Evolutionary conservation across 2,329 filamentous ascomycete genomes (phyloP).

Genomic region (Aspergillus chevalieri): DNA sequence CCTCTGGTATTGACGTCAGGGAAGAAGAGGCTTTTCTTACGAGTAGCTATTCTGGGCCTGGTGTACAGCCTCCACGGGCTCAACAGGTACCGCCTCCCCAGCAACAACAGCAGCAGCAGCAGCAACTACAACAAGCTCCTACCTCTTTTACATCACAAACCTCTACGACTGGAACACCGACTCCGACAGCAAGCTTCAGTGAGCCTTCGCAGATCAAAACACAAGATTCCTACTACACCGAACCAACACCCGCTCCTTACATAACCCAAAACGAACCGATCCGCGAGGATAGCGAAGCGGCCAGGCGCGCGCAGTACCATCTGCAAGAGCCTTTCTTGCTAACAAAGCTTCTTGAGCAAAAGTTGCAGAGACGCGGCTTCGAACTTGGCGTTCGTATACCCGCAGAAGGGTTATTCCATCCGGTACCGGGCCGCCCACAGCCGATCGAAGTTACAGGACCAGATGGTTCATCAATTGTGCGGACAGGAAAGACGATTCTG

Average conservation of each 20-base stretch:
- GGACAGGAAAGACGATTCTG: slow-evolving; percentile 64
- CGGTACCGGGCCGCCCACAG: slow-evolving; percentile 37
- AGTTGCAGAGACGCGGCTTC: slow-evolving; percentile 52
- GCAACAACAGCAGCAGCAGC: slow-evolving; percentile 12
- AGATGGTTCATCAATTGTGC: slow-evolving; percentile 57
- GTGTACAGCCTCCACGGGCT: slow-evolving; percentile 23
- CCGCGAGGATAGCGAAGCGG: slow-evolving; percentile 55
- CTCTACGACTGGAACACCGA: slow-evolving; percentile 36
- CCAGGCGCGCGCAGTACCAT: slow-evolving; percentile 61
- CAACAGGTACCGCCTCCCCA: slow-evolving; percentile 38
- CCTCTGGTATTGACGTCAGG: slow-evolving; percentile 78
- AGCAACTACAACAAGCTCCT: slow-evolving; percentile 43
- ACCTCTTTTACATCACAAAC: slow-evolving; percentile 36
- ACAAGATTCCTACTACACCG: slow-evolving; percentile 58
- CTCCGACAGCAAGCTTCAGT: slow-evolving; percentile 46
- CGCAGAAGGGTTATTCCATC: slow-evolving; percentile 49
- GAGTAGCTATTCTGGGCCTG: slow-evolving; percentile 44
- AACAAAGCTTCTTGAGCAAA: slow-evolving; percentile 52
- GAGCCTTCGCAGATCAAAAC: slow-evolving; percentile 46
- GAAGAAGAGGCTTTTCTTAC: slow-evolving; percentile 81
- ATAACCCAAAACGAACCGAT: slow-evolving; percentile 61
- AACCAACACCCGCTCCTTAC: slow-evolving; percentile 57
- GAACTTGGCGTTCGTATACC: slow-evolving; percentile 56
- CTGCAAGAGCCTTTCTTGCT: slow-evolving; percentile 68
- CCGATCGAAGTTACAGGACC: slow-evolving; percentile 50